These are phyloP conservation scores for Claviceps purpurea DNA, from an alignment of 2,329 filamentous ascomycete species.

Conservation along the genomic window DNA sequence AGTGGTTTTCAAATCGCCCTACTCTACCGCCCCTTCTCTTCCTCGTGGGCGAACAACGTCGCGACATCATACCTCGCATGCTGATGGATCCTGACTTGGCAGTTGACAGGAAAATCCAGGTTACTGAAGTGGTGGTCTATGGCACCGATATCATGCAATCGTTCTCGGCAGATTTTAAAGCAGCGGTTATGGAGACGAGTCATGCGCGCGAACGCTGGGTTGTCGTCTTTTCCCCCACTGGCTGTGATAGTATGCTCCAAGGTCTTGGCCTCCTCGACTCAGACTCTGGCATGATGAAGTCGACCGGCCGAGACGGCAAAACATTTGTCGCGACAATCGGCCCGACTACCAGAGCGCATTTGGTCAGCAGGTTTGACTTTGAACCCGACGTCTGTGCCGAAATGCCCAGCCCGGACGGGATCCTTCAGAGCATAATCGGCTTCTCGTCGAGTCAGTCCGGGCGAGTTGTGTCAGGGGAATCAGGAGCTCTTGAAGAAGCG, in stretches of 20 bases:
- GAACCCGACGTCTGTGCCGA: slow-evolving; percentile 69
- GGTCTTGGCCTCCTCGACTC: slow-evolving; percentile 38
- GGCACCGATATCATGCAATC: slow-evolving; percentile 70
- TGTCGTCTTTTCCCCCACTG: slow-evolving; percentile 59
- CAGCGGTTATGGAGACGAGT: slow-evolving; percentile 32
- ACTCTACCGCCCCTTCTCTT: slow-evolving; percentile 60
- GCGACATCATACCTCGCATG: slow-evolving; percentile 79
- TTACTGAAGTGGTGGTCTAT: slow-evolving; percentile 77
- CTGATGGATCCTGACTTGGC: slow-evolving; percentile 47
- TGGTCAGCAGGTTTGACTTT: slow-evolving; percentile 50
- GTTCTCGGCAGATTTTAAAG: slow-evolving; percentile 56
- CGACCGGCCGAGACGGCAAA: slow-evolving; percentile 19
- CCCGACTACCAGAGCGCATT: slow-evolving; percentile 72
- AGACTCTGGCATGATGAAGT: slow-evolving; percentile 25
- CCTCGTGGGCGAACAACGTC: slow-evolving; percentile 74
- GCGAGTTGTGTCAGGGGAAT: not conserved
- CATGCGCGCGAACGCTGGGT: slow-evolving; percentile 46
- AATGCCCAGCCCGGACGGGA: slow-evolving; percentile 68
- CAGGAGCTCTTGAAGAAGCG: not conserved
- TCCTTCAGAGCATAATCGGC: slow-evolving; percentile 51
- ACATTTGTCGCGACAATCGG: slow-evolving; percentile 78
- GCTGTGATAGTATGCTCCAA: slow-evolving; percentile 46
- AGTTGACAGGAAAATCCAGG: slow-evolving; percentile 38
- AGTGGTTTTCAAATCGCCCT: slow-evolving; percentile 30
- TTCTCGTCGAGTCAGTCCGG: not conserved